Evolutionary conservation across 768 basidiomycete genomes (phyloP), one percentile per base, ranked within the genome.

Genomic region (Plicaturopsis crispa): DNA sequence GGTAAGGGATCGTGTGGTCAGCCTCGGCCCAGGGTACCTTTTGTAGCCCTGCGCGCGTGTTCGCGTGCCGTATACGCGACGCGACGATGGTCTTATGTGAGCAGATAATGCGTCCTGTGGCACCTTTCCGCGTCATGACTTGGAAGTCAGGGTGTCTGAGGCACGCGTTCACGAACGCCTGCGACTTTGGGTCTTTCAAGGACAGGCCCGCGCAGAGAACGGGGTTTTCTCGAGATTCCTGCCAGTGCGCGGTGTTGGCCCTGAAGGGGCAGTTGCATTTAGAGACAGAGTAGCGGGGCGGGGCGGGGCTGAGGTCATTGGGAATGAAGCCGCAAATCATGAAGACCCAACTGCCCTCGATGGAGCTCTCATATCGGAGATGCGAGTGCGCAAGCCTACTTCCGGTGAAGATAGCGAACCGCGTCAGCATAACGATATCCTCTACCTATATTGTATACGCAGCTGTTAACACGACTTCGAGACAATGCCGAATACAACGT

Each of bases 41-140:
- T 10, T 42, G 28, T 19, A 62, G 52, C 6, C 39, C 49, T 6
- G 52, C 54, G n/a, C 37, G 51, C 35, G 50, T 59, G 24, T 30
- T 33, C 14, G 57, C 61, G 21, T 33, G 37, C 39, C 59, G 52
- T 33, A 30, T 50, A 36, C 57, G 52, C 40, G 47, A 53, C 5
- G 43, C 55, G 55, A 60, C 60, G 2, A 59, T 41, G 13, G 44
- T 39, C 18, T 48, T 26, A 1, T 40, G 8, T 5, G 57, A 59
- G 6, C 52, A 44, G 35, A 57, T 56, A 14, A 59, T 31, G 16
- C 49, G 53, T 4, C 49, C 56, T 4, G 45, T 32, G 4, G 37
- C 40, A 17, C 60, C 60, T 35, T 54, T 55, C 36, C 61, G 58
- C 16, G 55, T 44, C 38, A 59, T 46, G 11, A 57, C 50, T 56